Conservation (phyloP, 768 basidiomycete species). For the Cystobasidium tubakii region DNA sequence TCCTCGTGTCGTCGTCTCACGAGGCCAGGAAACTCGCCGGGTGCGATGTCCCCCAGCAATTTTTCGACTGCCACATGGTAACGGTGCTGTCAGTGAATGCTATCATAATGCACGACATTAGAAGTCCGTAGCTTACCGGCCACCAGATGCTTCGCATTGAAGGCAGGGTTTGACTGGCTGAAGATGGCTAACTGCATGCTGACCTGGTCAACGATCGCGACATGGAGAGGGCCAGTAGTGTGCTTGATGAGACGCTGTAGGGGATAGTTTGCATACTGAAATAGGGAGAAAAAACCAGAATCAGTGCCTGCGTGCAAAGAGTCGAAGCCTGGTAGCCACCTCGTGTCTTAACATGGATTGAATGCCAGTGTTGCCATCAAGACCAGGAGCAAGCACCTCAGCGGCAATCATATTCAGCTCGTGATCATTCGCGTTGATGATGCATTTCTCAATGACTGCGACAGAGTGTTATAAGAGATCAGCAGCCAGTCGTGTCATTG, state of each 20-base stretch:
- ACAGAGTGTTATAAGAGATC: conserved; percentile 47
- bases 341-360: conserved; percentile 78
- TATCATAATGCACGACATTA: background rate
- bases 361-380: conserved; percentile 63
- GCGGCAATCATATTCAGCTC: conserved; percentile 63
- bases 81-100: background rate
- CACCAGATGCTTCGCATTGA: conserved; percentile 70
- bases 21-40: conserved; percentile 23
- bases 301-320: background rate
- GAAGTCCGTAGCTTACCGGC: conserved; percentile 49
- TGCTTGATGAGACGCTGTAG: conserved; percentile 57
- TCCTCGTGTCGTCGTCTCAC: conserved; percentile 22
- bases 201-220: conserved; percentile 59
- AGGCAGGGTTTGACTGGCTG: conserved; percentile 59
- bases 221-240: conserved; percentile 67
- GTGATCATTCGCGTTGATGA: conserved; percentile 50
- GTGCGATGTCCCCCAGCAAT: conserved; percentile 19
- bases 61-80: conserved; percentile 12
- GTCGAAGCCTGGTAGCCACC: background rate
- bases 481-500: no score
- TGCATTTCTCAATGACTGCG: conserved; percentile 45
- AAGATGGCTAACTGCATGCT: conserved; percentile 65
- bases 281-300: background rate
- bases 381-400: conserved; percentile 65
- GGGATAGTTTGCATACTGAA: conserved; percentile 55